Evolutionary conservation across 495 filamentous ascomycete genomes (phyloP), one percentile per base, ranked within the genome.

Genomic region (Sabuloglossum arenarium): DNA sequence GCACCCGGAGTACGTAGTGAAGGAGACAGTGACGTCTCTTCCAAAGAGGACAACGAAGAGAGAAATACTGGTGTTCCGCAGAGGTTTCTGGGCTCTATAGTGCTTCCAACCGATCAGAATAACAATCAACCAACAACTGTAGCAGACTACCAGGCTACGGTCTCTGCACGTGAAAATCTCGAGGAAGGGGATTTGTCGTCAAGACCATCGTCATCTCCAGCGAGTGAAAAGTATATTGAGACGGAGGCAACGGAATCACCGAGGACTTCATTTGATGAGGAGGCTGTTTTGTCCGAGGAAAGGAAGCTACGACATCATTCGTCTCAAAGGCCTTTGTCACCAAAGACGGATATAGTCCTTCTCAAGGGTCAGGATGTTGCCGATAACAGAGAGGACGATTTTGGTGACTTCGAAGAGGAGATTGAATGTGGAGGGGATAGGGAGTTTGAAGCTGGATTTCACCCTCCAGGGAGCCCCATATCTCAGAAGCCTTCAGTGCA

Each of bases 351-450:
- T 24, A 9, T n/a, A 47, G 45, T 47, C 19, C 11, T 37, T 37
- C n/a, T n/a, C n/a, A 37, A 5, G 11, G 11, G 12, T 9, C 23
- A 54, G n/a, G 29, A 21, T 31, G 1, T 19, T 9, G 25, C 24
- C 47, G 28, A 29, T n/a, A 67, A 61, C 9, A 66, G 70, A 0
- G 67, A 64, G 31, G 68, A 60, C n/a, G 72, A 73, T 28, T 74
- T 74, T 59, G 73, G 71, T 5, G 72, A 79, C 50, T 78, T 79
- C 59, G 73, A 74, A 46, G 75, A 77, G 28, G 47, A 51, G 47
- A 29, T 1, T 12, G 21, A 51, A 14, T 51, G 12, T 59, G 66
- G 63, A 23, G 65, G 69, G 51, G 63, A 68, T 27, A 63, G 56
- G n/a, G 62, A 63, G 21, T 60, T 56, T 29, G 58, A 59, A 45